Base-by-base conservation (phyloP, 2,329 filamentous ascomycete genomes). In the Exophiala dermatitidis region DNA sequence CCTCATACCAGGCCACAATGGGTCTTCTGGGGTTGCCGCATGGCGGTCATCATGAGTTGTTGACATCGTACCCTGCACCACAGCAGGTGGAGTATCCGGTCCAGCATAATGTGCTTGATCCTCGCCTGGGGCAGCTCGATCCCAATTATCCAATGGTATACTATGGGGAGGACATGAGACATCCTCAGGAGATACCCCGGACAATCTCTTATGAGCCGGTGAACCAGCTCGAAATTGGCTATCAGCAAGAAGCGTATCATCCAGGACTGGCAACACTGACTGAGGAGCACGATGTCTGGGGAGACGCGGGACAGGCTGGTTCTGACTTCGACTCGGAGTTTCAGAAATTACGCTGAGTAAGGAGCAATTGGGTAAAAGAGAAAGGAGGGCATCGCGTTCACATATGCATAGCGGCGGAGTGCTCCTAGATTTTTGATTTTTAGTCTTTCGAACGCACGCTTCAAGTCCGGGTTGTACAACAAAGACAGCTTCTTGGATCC, bases 11-110 rank as follows among this genome's bases (percentile, higher is more conserved):
- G 19, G 45, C 46, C n/a, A 41, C 31, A 4, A 40, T 55, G 49
- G 55, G 52, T n/a, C 65, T 78, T 58, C 68, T 76, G 26, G 71
- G 69, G 1, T 60, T 75, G 45, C 72, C 72, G 5, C 70, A 72
- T 7, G 68, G 60, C 33, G 62, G 66, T 6, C 72, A 75, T 55
- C 67, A 72, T 43, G 72, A 75, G 19, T 65, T 75, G 46, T 65
- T 74, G 47, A 67, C 68, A 48, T 55, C 58, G 7, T 58, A 65
- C 26, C 64, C 67, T 32, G 66, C 65, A 19, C 58, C 62, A n/a
- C 58, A 60, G 32, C 58, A 62, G 4, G 47, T 64, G n/a, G 47
- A 62, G 2, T 57, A 66, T 1, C 61, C 59, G 28, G 58, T 60
- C 4, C 53, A 65, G 33, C 56, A 63, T n/a, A 61, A 64, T 33